These are phyloP conservation scores for Gossypium australe DNA, from an alignment of 345 rosid species.

Conservation along the genomic window DNA sequence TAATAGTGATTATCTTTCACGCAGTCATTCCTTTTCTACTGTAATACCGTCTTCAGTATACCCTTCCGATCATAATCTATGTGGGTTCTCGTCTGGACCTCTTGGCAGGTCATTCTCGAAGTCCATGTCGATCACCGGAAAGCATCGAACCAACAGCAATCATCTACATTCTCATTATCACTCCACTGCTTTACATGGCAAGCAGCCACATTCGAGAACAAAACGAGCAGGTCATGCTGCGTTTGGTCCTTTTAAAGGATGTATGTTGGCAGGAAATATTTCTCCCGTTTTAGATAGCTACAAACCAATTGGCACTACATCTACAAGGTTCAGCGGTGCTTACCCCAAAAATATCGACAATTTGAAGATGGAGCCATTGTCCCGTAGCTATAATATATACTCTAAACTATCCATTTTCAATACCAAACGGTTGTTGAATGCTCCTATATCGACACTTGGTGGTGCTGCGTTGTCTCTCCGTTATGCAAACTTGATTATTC, in stretches of 20 bases:
- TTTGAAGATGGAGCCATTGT: conserved; percentile 10
- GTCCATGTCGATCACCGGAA: conserved; percentile 16
- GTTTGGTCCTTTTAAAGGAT: conserved; percentile 39
- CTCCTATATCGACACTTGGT: conserved; percentile 50
- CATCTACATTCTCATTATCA: conserved; percentile 19
- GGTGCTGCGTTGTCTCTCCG: conserved; percentile 54
- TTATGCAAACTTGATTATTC: conserved; percentile 49
- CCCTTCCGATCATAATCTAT: neutral
- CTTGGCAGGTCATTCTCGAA: conserved; percentile 17
- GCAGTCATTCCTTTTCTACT: conserved; percentile 11
- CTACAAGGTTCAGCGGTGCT: conserved; percentile 28
- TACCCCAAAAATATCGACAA: conserved; percentile 20
- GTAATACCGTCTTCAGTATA: neutral
- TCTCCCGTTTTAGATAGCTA: conserved; percentile 26
- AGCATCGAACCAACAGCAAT: conserved; percentile 20
- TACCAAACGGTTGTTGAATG: conserved; percentile 33
- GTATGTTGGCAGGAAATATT: conserved; percentile 34
- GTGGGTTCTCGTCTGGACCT: conserved; percentile 15
- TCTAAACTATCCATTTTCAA: conserved; percentile 30
- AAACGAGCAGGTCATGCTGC: conserved; percentile 26
- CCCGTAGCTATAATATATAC: conserved; percentile 25
- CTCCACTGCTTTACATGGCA: conserved; percentile 14
- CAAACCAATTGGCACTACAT: conserved; percentile 27
- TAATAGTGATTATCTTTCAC: neutral
- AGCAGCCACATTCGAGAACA: conserved; percentile 27